A percentile compares a stretch with the other conserved stretches of the same genome.
Conservation (phyloP, 1,139 yeast species). For the Lodderomyces margitis region DNA sequence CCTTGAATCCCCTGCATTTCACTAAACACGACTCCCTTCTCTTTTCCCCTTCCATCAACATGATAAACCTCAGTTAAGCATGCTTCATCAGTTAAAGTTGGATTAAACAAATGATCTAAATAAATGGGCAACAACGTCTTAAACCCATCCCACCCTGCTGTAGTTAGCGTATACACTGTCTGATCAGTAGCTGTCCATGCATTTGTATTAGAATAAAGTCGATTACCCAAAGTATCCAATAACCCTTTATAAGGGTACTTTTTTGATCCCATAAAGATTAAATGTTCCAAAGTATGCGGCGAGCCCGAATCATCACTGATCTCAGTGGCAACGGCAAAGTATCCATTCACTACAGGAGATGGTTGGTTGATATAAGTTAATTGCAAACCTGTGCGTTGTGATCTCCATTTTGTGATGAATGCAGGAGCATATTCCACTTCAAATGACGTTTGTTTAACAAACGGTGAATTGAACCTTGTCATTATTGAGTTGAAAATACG, state of each 20-base stretch:
- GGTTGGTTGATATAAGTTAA: conserved; percentile 74
- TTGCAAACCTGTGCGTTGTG: conserved; percentile 78
- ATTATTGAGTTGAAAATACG: conserved; percentile 3
- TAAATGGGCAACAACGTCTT: conserved; percentile 80
- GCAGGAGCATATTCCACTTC: conserved; percentile 65
- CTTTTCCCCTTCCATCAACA: conserved; percentile 85
- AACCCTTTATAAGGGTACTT: conserved; percentile 90
- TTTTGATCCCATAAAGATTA: conserved; percentile 91
- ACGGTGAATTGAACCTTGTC: conserved; percentile 18
- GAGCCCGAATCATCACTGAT: conserved; percentile 83
- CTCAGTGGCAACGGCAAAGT: conserved; percentile 94
- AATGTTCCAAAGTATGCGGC: conserved; percentile 95
- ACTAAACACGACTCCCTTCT: conserved; percentile 94
- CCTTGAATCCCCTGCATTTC: conserved; percentile 96
- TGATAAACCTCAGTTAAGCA: conserved; percentile 95
- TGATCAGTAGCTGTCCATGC: conserved; percentile 98
- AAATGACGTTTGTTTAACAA: conserved; percentile 49
- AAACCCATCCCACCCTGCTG: conserved; percentile 98
- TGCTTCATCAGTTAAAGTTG: conserved; percentile 86
- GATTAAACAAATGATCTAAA: conserved; percentile 80
- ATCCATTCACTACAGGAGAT: conserved; percentile 89
- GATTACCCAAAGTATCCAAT: conserved; percentile 80
- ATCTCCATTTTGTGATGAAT: conserved; percentile 66
- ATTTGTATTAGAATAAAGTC: conserved; percentile 83
- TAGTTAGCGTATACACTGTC: conserved; percentile 85